Evolutionary conservation across 129 eudicot genomes (phyloP).

Genomic region (carrot (Daucus carota)): DNA sequence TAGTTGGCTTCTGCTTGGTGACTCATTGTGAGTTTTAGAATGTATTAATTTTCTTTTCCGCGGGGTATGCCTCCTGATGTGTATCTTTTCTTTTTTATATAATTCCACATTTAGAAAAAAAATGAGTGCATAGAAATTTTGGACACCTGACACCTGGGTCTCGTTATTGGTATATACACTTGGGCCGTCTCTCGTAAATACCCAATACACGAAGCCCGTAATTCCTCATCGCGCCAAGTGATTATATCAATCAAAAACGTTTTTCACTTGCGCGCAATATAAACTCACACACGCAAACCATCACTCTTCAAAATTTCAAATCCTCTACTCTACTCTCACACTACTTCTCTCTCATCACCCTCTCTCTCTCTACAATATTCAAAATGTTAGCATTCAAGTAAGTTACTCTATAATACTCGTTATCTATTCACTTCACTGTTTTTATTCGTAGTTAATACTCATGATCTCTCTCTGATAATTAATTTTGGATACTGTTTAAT

Average conservation of each 20-base stretch:
- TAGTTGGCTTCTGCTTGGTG: too few relatives aligned
- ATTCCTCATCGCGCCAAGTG: neutral
- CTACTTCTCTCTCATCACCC: neutral
- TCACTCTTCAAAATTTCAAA: neutral
- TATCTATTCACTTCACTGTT: neutral
- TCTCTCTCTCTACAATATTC: neutral
- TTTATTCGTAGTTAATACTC: neutral
- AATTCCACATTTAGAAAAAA: too few relatives aligned
- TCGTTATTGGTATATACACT: too few relatives aligned
- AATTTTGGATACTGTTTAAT: neutral
- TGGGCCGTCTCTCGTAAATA: neutral
- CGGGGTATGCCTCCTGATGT: too few relatives aligned
- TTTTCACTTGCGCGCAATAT: neutral
- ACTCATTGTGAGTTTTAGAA: too few relatives aligned
- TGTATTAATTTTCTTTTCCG: too few relatives aligned
- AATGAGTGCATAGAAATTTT: too few relatives aligned
- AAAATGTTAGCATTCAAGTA: constrained; percentile 62
- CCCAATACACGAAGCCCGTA: neutral
- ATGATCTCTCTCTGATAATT: neutral
- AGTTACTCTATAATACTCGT: neutral
- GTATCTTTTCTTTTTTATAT: too few relatives aligned
- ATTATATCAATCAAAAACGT: neutral
- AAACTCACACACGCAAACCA: neutral
- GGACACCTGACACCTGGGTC: too few relatives aligned
- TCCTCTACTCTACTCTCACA: neutral